These are phyloP conservation scores for Cryphonectria nitschkei DNA, from an alignment of 2,329 filamentous ascomycete genomes.

Conservation along the genomic window DNA sequence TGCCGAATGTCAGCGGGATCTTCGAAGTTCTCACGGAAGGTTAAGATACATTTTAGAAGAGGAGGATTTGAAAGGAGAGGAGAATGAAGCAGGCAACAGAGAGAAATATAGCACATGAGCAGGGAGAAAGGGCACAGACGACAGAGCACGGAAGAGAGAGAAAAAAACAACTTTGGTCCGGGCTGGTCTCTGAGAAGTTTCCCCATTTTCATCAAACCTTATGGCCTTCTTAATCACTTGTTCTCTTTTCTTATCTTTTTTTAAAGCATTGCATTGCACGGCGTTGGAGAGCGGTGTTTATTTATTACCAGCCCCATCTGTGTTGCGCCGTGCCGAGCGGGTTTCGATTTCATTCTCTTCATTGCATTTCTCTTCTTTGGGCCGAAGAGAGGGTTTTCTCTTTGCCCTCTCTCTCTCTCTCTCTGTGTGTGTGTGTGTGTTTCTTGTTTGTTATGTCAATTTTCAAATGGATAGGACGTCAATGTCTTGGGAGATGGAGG, in stretches of 20 bases:
- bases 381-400: not conserved
- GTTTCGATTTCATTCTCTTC: not conserved
- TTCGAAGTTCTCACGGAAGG: slow-evolving; percentile 28
- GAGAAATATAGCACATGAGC: not conserved
- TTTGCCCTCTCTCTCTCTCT: too few relatives aligned
- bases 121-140: not conserved
- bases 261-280: slow-evolving; percentile 15
- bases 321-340: not conserved
- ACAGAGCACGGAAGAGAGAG: not conserved
- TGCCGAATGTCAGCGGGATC: slow-evolving; percentile 22
- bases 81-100: not conserved
- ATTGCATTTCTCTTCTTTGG: not conserved
- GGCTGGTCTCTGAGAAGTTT: not conserved
- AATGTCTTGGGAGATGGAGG: not conserved
- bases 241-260: not conserved
- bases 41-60: not conserved
- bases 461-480: not conserved
- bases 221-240: slow-evolving; percentile 8
- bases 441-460: not conserved
- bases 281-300: slow-evolving; percentile 9
- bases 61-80: not conserved
- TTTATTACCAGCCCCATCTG: not conserved
- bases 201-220: not conserved
- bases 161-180: slow-evolving; percentile 4
- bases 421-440: not conserved